phyloP scores from a whole-genome alignment of 2,329 filamentous ascomycete genomes.

The Hirsutella thompsonii region DNA sequence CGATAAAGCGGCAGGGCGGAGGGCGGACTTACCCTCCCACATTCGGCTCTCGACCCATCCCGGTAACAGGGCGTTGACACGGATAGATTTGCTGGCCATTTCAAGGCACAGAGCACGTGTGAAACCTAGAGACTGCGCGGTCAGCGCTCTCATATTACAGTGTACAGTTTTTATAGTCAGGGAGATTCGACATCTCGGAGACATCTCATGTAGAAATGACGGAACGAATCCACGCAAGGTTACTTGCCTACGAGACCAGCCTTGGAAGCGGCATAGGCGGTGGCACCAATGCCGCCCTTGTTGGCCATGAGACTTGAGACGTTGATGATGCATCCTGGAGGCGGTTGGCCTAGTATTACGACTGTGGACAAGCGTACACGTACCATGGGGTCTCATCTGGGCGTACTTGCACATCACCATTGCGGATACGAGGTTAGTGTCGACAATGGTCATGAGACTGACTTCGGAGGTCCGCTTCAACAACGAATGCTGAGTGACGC shows the following conservation, averaged over 20 bases:
- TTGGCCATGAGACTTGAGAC: slow-evolving; percentile 62
- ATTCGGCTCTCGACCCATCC: slow-evolving; percentile 76
- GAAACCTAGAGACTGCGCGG: slow-evolving; percentile 35
- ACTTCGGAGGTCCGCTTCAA: slow-evolving; percentile 40
- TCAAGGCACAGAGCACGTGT: slow-evolving; percentile 55
- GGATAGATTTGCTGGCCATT: slow-evolving; percentile 45
- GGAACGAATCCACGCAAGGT: slow-evolving; percentile 1
- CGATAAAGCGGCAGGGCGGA: background rate
- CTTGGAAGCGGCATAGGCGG: slow-evolving; percentile 68
- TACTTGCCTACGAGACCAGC: slow-evolving; percentile 57
- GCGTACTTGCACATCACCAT: slow-evolving; percentile 46
- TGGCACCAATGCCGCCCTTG: slow-evolving; percentile 56
- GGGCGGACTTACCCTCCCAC: slow-evolving; percentile 49
- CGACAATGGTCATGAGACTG: slow-evolving; percentile 44
- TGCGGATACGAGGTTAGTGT: slow-evolving; percentile 58
- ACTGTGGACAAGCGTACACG: background rate
- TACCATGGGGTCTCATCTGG: slow-evolving; percentile 19
- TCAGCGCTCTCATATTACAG: slow-evolving; percentile 2
- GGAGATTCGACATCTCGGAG: background rate
- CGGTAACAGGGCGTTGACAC: slow-evolving; percentile 70
- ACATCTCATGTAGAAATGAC: slow-evolving; percentile 1
- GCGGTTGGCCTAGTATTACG: background rate
- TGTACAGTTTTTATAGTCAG: slow-evolving; percentile 7
- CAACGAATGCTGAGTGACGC: slow-evolving; percentile 52
- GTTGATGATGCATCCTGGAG: slow-evolving; percentile 61